Conservation (phyloP, 2,329 filamentous ascomycete species). For the Phymatotrichopsis omnivora region DNA sequence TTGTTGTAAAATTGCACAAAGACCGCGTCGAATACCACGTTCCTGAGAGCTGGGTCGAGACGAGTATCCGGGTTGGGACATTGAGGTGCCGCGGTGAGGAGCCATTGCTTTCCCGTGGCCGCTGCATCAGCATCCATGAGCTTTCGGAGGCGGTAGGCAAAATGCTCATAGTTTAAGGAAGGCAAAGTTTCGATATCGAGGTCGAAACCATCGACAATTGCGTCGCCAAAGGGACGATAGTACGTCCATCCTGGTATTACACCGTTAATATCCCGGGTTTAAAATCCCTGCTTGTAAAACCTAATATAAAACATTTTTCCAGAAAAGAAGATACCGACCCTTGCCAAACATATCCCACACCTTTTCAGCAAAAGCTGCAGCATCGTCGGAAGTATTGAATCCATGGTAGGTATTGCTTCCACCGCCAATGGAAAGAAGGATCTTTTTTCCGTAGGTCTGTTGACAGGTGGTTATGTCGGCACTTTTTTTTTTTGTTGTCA, state of each 20-base stretch:
- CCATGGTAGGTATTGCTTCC: slow-evolving; percentile 52
- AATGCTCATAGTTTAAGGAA: slow-evolving; percentile 48
- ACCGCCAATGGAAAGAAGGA: slow-evolving; percentile 62
- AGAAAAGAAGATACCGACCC: too few species aligned
- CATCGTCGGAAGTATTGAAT: slow-evolving; percentile 39
- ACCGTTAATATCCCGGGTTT: too few species aligned
- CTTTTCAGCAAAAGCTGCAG: slow-evolving; percentile 47
- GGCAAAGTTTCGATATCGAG: slow-evolving; percentile 59
- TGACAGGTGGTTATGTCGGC: slow-evolving; percentile 46
- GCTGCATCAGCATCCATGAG: slow-evolving; percentile 43
- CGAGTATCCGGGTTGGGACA: slow-evolving; percentile 52
- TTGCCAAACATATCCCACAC: slow-evolving; percentile 59
- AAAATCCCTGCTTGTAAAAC: too few species aligned
- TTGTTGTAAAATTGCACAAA: slow-evolving; percentile 62
- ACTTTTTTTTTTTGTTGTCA: too few species aligned
- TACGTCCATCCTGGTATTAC: too few species aligned
- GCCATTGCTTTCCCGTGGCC: slow-evolving; percentile 45
- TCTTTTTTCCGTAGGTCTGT: slow-evolving; percentile 51
- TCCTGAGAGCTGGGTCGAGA: slow-evolving; percentile 39
- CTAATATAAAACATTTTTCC: too few species aligned
- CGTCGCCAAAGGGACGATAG: slow-evolving; percentile 56
- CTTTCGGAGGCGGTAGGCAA: slow-evolving; percentile 48
- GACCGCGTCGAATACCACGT: slow-evolving; percentile 49
- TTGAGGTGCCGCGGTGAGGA: slow-evolving; percentile 57
- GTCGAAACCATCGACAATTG: slow-evolving; percentile 63